A percentile compares a stretch with the other conserved stretches of the same genome.
Conservation (phyloP, 148 eudicot species). For the Amaranthus palmeri region DNA sequence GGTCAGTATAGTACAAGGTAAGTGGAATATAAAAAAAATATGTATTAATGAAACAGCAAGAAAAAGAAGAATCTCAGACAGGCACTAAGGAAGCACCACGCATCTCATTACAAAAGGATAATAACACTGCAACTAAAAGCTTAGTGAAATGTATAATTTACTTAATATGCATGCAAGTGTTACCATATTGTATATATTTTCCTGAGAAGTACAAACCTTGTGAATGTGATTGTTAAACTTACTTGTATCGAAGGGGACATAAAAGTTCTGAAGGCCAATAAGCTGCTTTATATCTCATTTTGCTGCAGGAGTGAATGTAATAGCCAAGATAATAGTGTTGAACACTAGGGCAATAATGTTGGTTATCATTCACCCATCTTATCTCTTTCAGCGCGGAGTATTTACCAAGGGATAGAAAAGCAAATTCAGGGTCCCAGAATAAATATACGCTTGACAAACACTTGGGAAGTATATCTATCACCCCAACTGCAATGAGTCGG, state of each 20-base stretch:
- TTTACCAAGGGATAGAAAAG: conserved; percentile 82
- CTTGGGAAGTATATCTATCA: conserved; percentile 90
- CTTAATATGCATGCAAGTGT: not conserved
- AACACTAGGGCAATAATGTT: conserved; percentile 68
- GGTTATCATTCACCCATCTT: conserved; percentile 69
- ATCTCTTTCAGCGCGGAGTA: conserved; percentile 85
- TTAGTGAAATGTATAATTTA: not conserved
- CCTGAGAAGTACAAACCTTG: too few species aligned
- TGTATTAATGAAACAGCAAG: not conserved
- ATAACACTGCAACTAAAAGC: not conserved
- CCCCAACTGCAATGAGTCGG: conserved; percentile 87
- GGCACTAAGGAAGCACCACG: not conserved
- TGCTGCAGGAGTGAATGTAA: conserved; percentile 89
- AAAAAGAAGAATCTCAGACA: not conserved
- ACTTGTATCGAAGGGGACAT: conserved; percentile 90
- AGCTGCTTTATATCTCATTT: conserved; percentile 98
- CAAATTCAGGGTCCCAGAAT: conserved; percentile 94
- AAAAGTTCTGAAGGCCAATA: conserved; percentile 93
- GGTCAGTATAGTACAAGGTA: not conserved
- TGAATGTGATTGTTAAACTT: conserved; percentile 36
- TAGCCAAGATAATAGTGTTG: conserved; percentile 95
- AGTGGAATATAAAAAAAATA: not conserved
- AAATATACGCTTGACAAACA: conserved; percentile 93
- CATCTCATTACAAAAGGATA: not conserved
- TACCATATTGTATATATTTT: not conserved